phyloP scores from a whole-genome alignment of 75 land plant species.

The Azolla pinnata region DNA sequence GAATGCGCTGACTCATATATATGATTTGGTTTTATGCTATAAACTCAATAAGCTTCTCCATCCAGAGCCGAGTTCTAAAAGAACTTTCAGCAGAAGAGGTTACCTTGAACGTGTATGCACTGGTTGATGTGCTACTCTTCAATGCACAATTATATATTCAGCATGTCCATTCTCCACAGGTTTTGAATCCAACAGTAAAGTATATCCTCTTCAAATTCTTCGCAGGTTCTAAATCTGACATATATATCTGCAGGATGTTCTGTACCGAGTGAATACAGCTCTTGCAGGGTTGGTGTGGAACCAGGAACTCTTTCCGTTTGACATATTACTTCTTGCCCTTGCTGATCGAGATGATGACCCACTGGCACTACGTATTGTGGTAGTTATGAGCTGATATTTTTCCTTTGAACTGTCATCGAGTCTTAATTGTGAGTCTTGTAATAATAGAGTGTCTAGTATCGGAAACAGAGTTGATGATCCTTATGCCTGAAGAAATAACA shows the following conservation, averaged over 20 bases:
- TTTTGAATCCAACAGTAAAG: slow-evolving; percentile 5
- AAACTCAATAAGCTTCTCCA: not conserved
- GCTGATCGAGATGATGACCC: slow-evolving; percentile 95
- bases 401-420: no score
- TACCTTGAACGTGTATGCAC: slow-evolving; percentile 78
- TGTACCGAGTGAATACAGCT: slow-evolving; percentile 55
- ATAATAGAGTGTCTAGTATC: no score
- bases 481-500: no score
- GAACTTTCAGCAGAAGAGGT: slow-evolving; percentile 98
- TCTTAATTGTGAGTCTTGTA: no score
- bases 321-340: slow-evolving; percentile 86
- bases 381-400: slow-evolving; percentile 18
- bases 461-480: no score
- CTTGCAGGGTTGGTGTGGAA: slow-evolving; percentile 78
- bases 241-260: slow-evolving; percentile 54
- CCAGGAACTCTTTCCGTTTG: slow-evolving; percentile 83
- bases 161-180: slow-evolving; percentile 78
- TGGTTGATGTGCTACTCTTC: slow-evolving; percentile 96
- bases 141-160: slow-evolving; percentile 73
- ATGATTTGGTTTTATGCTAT: not conserved
- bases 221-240: slow-evolving; percentile 5
- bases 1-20: not conserved
- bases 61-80: slow-evolving; percentile 70
- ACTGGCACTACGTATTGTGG: slow-evolving; percentile 90
- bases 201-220: not conserved